Evolutionary conservation across 192 early-diverging fungal genomes (phyloP).

Genomic region (Thamnidium elegans): DNA sequence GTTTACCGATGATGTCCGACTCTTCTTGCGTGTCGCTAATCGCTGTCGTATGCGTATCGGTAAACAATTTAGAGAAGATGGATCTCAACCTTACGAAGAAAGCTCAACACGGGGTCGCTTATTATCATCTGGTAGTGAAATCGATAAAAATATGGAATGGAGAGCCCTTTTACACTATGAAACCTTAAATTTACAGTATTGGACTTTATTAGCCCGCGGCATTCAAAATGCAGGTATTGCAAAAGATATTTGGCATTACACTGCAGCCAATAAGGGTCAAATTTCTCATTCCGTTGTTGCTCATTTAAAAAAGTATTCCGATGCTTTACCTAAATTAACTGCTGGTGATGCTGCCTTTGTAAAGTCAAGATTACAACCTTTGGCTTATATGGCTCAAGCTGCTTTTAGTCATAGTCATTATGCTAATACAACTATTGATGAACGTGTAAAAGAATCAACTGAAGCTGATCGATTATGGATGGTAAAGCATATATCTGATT

Average conservation of each 20-base stretch:
- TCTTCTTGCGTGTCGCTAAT: slow-evolving; percentile 54
- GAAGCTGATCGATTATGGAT: slow-evolving; percentile 16
- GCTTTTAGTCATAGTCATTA: slow-evolving; percentile 38
- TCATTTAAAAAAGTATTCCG: slow-evolving; percentile 39
- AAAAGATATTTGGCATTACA: slow-evolving; percentile 56
- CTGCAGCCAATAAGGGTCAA: slow-evolving; percentile 41
- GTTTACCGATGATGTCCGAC: slow-evolving; percentile 53
- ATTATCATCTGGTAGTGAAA: not conserved
- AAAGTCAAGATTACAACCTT: slow-evolving; percentile 38
- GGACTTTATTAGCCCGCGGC: slow-evolving; percentile 51
- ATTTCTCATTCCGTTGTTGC: slow-evolving; percentile 44
- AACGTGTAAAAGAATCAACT: not conserved
- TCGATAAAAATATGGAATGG: slow-evolving; percentile 10
- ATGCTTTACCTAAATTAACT: slow-evolving; percentile 23
- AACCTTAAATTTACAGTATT: slow-evolving; percentile 56
- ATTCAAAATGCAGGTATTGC: slow-evolving; percentile 50
- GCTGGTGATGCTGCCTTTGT: slow-evolving; percentile 31
- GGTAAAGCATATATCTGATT: slow-evolving; percentile 3
- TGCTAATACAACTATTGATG: not conserved
- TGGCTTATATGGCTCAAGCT: slow-evolving; percentile 47
- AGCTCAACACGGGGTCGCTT: slow-evolving; percentile 2
- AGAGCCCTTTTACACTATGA: slow-evolving; percentile 35
- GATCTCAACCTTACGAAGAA: slow-evolving; percentile 32
- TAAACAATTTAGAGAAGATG: slow-evolving; percentile 47
- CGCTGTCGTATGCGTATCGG: slow-evolving; percentile 61